phyloP scores from a whole-genome alignment of 129 eudicot genomes.

The Lonicera japonica region DNA sequence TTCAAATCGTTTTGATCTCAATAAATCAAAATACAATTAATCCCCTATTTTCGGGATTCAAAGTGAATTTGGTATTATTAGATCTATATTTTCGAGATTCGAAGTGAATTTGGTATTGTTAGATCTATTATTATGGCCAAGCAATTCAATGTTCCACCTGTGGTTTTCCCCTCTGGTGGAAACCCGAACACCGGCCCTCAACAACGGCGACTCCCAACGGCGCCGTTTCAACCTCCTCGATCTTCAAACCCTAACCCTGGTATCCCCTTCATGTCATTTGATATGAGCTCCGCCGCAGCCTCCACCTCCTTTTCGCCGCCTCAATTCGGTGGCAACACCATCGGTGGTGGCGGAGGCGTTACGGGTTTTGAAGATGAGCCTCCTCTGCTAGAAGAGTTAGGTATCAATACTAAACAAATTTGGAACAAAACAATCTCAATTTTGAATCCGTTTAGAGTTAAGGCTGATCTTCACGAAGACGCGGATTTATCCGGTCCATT shows the following conservation, averaged over 20 bases:
- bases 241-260: slow-evolving; percentile 46
- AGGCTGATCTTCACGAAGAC: slow-evolving; percentile 66
- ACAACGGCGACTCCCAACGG: slow-evolving; percentile 60
- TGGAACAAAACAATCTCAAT: slow-evolving; percentile 65
- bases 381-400: slow-evolving; percentile 82
- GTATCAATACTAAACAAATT: slow-evolving; percentile 82
- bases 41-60: no score
- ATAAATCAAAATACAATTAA: no score
- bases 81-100: no score
- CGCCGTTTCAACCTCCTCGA: slow-evolving; percentile 68
- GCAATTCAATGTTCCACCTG: slow-evolving; percentile 84
- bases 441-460: slow-evolving; percentile 58
- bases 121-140: slow-evolving; percentile 32
- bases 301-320: slow-evolving; percentile 58
- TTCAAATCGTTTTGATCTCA: no score
- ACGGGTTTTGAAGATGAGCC: slow-evolving; percentile 74
- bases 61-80: no score
- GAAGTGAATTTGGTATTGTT: no score
- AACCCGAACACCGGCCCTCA: slow-evolving; percentile 41
- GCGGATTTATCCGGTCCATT: slow-evolving; percentile 84
- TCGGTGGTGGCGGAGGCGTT: slow-evolving; percentile 23
- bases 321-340: slow-evolving; percentile 29
- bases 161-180: slow-evolving; percentile 78
- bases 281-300: slow-evolving; percentile 57
- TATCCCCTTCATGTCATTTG: slow-evolving; percentile 82